Conservation (phyloP, 2,329 filamentous ascomycete genomes). For the Penicillium olsonii region DNA sequence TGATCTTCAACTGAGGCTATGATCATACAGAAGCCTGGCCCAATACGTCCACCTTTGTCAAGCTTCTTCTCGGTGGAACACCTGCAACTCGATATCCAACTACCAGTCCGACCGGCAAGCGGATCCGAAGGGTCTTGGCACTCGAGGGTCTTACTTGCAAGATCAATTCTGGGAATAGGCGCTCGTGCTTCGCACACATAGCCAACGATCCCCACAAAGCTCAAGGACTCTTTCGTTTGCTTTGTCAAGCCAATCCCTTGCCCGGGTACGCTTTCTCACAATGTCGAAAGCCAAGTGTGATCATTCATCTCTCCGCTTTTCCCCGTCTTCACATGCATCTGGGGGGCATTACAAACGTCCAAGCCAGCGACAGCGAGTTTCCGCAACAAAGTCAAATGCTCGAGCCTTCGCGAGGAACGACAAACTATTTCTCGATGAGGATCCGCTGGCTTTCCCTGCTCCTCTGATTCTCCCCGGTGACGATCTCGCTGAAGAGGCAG, state of each 20-base stretch:
- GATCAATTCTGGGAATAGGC: too few relatives aligned
- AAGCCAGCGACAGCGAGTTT: slow-evolving; percentile 24
- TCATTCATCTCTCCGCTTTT: slow-evolving; percentile 12
- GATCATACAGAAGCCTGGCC: too few relatives aligned
- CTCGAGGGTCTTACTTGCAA: not conserved
- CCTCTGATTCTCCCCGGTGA: slow-evolving; percentile 63
- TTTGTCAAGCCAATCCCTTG: not conserved
- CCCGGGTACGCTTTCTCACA: not conserved
- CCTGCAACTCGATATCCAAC: too few relatives aligned
- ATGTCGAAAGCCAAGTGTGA: not conserved
- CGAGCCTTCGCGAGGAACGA: not conserved
- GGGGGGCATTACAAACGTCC: slow-evolving; percentile 37
- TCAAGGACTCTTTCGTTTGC: too few relatives aligned
- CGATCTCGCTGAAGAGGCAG: slow-evolving; percentile 57
- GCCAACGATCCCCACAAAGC: not conserved
- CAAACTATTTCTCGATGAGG: not conserved
- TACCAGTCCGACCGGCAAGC: not conserved
- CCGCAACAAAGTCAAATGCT: slow-evolving; percentile 15
- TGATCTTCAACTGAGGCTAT: not conserved
- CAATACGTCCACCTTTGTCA: too few relatives aligned
- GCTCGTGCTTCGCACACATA: not conserved
- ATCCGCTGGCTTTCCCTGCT: slow-evolving; percentile 52
- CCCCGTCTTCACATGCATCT: slow-evolving; percentile 36
- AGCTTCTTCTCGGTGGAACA: too few relatives aligned
- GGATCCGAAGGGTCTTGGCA: not conserved